A percentile compares a stretch with the other conserved stretches of the same genome.
Evolutionary conservation across 2,329 filamentous ascomycete species (phyloP).

Genomic region (Coniochaeta sp.): DNA sequence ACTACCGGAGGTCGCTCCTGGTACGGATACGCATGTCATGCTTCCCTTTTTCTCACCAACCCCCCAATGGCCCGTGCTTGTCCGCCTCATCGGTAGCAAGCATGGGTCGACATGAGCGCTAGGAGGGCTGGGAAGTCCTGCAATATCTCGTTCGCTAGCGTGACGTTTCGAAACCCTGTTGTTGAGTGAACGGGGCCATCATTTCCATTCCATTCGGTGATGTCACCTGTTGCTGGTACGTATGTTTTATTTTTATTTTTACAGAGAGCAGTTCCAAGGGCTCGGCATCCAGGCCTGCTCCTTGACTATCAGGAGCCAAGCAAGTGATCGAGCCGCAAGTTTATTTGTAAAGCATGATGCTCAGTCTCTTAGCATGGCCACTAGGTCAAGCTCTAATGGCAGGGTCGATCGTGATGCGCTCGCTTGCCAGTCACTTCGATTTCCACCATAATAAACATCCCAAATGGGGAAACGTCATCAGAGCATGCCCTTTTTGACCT

Average conservation of each 20-base stretch:
- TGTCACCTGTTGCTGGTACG: background rate
- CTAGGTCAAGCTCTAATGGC: too few species aligned
- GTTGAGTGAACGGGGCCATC: background rate
- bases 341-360: too few species aligned
- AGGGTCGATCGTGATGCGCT: background rate
- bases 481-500: slow-evolving; percentile 84
- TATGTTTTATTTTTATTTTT: background rate
- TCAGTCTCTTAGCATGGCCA: background rate
- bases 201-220: background rate
- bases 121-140: background rate
- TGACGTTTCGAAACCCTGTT: background rate
- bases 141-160: background rate
- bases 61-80: background rate
- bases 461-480: slow-evolving; percentile 33
- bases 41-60: too few species aligned
- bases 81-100: background rate
- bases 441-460: background rate
- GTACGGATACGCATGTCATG: too few species aligned
- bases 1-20: too few species aligned
- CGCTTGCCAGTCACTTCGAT: background rate
- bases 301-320: too few species aligned
- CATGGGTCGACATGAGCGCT: background rate
- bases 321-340: too few species aligned
- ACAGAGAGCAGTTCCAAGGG: background rate
- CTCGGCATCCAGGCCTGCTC: background rate